Evolutionary conservation across 345 rosid genomes (phyloP), one percentile per base, ranked within the genome.

Genomic region (Corymbia maculata): DNA sequence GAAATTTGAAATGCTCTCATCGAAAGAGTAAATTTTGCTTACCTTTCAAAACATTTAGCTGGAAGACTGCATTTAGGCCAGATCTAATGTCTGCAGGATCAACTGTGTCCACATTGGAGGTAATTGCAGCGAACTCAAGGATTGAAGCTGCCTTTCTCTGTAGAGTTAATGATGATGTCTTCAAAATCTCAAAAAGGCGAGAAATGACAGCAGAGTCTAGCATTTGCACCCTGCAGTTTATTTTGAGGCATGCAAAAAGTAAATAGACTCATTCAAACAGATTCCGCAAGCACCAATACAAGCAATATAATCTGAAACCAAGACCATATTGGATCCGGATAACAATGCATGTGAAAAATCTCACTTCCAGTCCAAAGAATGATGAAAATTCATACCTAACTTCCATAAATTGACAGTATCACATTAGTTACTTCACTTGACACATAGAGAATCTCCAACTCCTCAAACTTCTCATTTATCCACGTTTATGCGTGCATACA

Each of bases 61-160:
- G 94, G 87, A 95, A 95, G 89, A 93, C 92, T 85, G 95, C 92
- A 79, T 90, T 89, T 82, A 97, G 88, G 91, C 94, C 95, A 88
- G 95, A 90, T 88, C 92, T 94, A 86, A 96, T 89, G 88, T 95
- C 90, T 80, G 68, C 91, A 45, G 94, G 91, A 59, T 93, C 92
- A 89, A 91, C 88, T 5, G 87, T 86, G 89, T 93, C 93, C 93
- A 92, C 89, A 89, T 90, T 90, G 59, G 95, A 90, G 87, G 79
- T 88, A 86, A 92, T 49, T 28, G 93, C 91, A 86, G 89, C 90
- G 89, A 91, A 94, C 93, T 96, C 99, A 7, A 96, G 93, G 87
- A 97, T 49, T 26, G 96, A 93, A 88, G 97, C 95, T 66, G 93
- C 95, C 85, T 95, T 96, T 88, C 97, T 94, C 88, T 95, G 96